These are phyloP conservation scores for Solanum pinnatisectum DNA, from an alignment of 257 asterid genomes.

Conservation along the genomic window DNA sequence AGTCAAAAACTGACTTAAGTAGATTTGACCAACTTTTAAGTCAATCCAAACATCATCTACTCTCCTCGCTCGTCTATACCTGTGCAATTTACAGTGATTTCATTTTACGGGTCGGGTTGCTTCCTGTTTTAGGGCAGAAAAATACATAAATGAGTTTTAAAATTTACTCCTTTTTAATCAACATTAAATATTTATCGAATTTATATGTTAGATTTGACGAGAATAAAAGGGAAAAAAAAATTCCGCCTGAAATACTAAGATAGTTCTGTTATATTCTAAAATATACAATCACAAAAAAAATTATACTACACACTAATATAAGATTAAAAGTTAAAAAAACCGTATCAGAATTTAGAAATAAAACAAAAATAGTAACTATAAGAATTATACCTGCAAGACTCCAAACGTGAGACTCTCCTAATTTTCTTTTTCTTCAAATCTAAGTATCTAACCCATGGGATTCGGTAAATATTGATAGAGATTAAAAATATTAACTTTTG, in stretches of 20 bases:
- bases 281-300: not conserved
- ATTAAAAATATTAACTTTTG: not conserved
- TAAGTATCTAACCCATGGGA: no score
- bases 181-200: not conserved
- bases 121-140: no score
- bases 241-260: not conserved
- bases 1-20: no score
- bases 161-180: not conserved
- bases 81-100: not conserved
- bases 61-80: not conserved
- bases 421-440: not conserved
- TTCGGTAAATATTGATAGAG: not conserved
- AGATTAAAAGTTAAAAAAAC: not conserved
- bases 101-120: not conserved
- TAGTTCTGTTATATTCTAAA: not conserved
- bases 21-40: no score
- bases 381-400: not conserved
- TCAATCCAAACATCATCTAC: no score
- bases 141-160: no score
- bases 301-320: not conserved
- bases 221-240: not conserved
- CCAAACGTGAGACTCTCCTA: not conserved
- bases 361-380: no score
- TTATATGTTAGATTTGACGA: not conserved
- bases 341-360: not conserved